Percentiles rank a stretch among this genome's conserved stretches.
Conservation (phyloP, 768 basidiomycete species). For the Trametes villosa region DNA sequence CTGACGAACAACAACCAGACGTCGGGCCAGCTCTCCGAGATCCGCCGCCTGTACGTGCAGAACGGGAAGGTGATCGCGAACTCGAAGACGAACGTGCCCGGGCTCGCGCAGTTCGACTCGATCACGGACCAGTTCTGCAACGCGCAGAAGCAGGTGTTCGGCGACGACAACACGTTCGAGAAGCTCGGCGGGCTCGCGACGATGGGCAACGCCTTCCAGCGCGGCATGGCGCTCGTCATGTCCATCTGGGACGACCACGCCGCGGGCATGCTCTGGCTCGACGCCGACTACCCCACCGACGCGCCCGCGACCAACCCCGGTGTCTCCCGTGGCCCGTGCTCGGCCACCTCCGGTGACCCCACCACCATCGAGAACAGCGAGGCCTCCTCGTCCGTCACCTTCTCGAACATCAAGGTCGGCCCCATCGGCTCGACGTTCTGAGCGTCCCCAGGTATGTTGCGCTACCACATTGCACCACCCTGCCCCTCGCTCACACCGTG, state of each 20-base stretch:
- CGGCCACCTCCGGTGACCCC: slow-evolving; percentile 52
- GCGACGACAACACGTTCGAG: slow-evolving; percentile 48
- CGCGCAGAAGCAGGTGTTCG: slow-evolving; percentile 49
- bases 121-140: slow-evolving; percentile 55
- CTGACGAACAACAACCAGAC: slow-evolving; percentile 49
- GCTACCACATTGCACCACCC: too few relatives aligned
- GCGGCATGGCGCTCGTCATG: slow-evolving; percentile 54
- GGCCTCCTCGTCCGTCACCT: slow-evolving; percentile 50
- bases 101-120: slow-evolving; percentile 47
- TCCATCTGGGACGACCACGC: slow-evolving; percentile 59
- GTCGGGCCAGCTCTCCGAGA: slow-evolving; percentile 53
- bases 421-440: slow-evolving; percentile 50
- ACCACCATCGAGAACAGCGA: slow-evolving; percentile 43
- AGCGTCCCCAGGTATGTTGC: too few relatives aligned
- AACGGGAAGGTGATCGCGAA: slow-evolving; percentile 56
- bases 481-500: too few relatives aligned
- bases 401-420: slow-evolving; percentile 60
- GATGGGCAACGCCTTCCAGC: slow-evolving; percentile 40
- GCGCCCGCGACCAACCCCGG: slow-evolving; percentile 41
- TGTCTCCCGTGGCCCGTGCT: slow-evolving; percentile 53
- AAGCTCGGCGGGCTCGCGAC: slow-evolving; percentile 46
- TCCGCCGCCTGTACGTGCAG: slow-evolving; percentile 61
- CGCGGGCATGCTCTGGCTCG: slow-evolving; percentile 39
- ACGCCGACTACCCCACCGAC: slow-evolving; percentile 33
- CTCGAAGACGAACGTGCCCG: slow-evolving; percentile 51